These are phyloP conservation scores for Anthoceros angustus DNA, from an alignment of 225 moss, liverwort and hornwort species.

Conservation along the genomic window DNA sequence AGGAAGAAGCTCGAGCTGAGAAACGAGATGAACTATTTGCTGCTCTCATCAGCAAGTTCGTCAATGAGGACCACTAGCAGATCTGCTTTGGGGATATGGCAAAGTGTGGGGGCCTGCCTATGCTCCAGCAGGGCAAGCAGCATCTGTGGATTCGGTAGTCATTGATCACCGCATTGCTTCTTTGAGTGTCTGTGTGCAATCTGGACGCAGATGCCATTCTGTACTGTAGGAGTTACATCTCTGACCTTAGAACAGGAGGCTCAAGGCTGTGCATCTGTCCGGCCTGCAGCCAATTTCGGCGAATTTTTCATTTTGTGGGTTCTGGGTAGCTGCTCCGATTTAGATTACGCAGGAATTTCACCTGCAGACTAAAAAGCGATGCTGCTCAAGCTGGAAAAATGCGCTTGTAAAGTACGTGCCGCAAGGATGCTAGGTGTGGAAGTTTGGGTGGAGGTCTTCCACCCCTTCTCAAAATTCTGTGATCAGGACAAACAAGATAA, in stretches of 20 bases:
- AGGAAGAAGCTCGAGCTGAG: slow-evolving; percentile 77
- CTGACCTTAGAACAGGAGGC: neutral
- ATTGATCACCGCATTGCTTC: neutral
- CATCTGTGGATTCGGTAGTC: neutral
- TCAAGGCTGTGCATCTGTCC: neutral
- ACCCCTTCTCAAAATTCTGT: no score
- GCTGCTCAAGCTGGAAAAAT: neutral
- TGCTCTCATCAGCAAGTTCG: slow-evolving; percentile 51
- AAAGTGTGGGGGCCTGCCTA: neutral
- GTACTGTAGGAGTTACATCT: neutral
- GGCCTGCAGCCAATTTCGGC: neutral
- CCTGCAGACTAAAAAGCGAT: neutral
- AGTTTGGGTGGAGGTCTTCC: neutral
- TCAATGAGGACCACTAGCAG: neutral
- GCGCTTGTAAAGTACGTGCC: neutral
- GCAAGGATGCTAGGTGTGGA: neutral
- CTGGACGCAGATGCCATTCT: neutral
- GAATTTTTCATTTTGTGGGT: slow-evolving; percentile 1
- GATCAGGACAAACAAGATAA: no score
- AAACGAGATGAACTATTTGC: slow-evolving; percentile 91
- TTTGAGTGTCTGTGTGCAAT: neutral
- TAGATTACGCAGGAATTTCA: neutral
- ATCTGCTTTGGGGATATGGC: neutral
- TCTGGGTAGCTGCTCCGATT: neutral
- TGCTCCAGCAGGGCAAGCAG: neutral